Evolutionary conservation across 2,329 filamentous ascomycete species (phyloP), one percentile per base, ranked within the genome.

Genomic region (Phyllosticta citribraziliensis): DNA sequence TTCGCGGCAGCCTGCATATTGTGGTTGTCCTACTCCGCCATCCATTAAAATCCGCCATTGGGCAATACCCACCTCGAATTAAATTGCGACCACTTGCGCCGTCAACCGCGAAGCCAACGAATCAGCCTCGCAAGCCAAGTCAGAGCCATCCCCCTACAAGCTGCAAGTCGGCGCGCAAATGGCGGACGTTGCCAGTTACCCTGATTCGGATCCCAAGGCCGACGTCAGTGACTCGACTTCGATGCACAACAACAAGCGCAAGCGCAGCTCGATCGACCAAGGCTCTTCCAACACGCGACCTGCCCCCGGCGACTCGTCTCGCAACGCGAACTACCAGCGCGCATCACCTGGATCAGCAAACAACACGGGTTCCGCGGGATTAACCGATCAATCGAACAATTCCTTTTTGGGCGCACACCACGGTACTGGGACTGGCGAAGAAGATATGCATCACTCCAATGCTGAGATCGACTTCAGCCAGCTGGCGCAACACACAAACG

Each of bases 261-360:
- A 79, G 71, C 76, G 77, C 62, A 76, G 77, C 56, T 70, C 75
- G 30, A 73, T 75, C 62, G 77, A 79, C 57, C 70, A 75, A 70
- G 72, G 74, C 66, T 64, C 69, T 62, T 67, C 64, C 64, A 65
- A 68, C 30, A 55, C 68, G 40, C 68, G 76, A 57, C 67, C 74
- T 27, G 72, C 73, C 19, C 73, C 73, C 33, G 53, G 61, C 55
- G 60, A 65, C 30, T 55, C 58, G 25, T 14, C 66, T 35, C 63
- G 63, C 55, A 55, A 35, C 14, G 58, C 61, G 17, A 40, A 54
- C n/a, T 62, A 57, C 53, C 62, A 62, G 25, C 61, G 61, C 33
- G 61, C 59, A 56, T 62, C 61, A 58, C 61, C 61, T 14, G 68
- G 69, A 57, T 61, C 67, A 19, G 62, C 63, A 52, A 68, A 67